Base-by-base conservation (phyloP, 2,329 filamentous ascomycete species). In the Exophiala mesophila region DNA sequence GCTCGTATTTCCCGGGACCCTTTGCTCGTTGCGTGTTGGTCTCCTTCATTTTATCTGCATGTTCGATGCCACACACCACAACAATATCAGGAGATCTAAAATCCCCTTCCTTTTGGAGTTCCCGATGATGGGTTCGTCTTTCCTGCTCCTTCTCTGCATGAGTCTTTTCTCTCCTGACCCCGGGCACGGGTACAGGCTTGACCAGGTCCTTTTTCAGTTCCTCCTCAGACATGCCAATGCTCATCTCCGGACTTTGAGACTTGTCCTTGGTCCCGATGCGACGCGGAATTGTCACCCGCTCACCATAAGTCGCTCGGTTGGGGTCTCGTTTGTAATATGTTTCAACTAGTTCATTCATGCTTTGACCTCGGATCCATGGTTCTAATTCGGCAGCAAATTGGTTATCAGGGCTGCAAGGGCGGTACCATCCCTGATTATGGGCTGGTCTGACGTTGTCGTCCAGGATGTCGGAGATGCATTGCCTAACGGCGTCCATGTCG, bases 1-100 rank as follows among this genome's bases (percentile, higher is more conserved):
- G 50, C 23, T 53, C 48, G 23, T 53, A 44, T 30, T 53, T 53
- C 8, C 50, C 50, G 1, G 50, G 41, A 3, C 46, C 47, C 20
- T 53, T 51, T n/a, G 41, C 39, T 7, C 38, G 28, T 19, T 47
- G 33, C 13, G 19, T 40, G 29, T 26, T 38, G n/a, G 41, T 44
- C 7, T 23, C 23, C n/a, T 32, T 30, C 19, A 18, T 19, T 33
- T 38, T 20, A 9, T 32, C 30, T 10, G 38, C 49, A 16, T 45
- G 36, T 20, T 41, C 40, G 12, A 28, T 23, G 15, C 44, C 41
- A 17, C 43, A 44, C 16, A 38, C 35, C 6, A 32, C 31, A 13
- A 39, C 30, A 12, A 51, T 23, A 2, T 51, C 43, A 2, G 41
- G 32, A 9, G 48, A 46, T 21, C 50, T 41, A 10, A 39, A 26